Conservation (phyloP, 2,329 filamentous ascomycete species). For the Claviceps sp. region DNA sequence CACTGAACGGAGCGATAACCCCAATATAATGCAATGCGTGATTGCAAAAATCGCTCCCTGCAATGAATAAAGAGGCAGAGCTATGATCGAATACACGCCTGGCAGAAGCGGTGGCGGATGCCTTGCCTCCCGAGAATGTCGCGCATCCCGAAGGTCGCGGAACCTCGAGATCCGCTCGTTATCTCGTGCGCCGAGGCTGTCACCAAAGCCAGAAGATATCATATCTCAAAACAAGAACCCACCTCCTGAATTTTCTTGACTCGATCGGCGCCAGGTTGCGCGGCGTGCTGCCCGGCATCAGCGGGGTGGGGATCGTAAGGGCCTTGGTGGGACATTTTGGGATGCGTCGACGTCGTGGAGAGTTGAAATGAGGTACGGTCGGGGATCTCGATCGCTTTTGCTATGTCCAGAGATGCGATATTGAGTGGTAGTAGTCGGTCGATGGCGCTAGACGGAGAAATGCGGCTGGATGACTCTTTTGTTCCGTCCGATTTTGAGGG, state of each 20-base stretch:
- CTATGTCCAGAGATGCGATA: neutral
- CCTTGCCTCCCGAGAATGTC: no score
- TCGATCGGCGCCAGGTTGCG: constrained; percentile 2
- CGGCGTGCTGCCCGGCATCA: constrained; percentile 2
- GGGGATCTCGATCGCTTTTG: constrained; percentile 9
- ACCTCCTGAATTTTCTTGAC: constrained; percentile 5
- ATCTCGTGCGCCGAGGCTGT: neutral
- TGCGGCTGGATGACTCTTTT: neutral
- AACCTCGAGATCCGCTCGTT: neutral
- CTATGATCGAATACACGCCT: no score
- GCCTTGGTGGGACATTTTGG: constrained; percentile 6
- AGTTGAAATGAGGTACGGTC: constrained; percentile 1
- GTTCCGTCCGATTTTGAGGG: neutral
- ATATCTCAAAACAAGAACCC: neutral
- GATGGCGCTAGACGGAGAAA: neutral
- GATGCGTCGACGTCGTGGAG: neutral
- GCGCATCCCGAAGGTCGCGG: no score
- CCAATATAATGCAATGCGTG: no score
- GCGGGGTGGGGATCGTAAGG: constrained; percentile 6
- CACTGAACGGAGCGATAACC: no score
- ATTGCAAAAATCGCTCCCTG: no score
- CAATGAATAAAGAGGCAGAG: no score
- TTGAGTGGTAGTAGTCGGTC: neutral
- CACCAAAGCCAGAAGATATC: neutral
- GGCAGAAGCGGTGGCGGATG: no score